Evolutionary conservation across 2,329 filamentous ascomycete genomes (phyloP), one percentile per base, ranked within the genome.

Genomic region (Graphilbum fragrans): DNA sequence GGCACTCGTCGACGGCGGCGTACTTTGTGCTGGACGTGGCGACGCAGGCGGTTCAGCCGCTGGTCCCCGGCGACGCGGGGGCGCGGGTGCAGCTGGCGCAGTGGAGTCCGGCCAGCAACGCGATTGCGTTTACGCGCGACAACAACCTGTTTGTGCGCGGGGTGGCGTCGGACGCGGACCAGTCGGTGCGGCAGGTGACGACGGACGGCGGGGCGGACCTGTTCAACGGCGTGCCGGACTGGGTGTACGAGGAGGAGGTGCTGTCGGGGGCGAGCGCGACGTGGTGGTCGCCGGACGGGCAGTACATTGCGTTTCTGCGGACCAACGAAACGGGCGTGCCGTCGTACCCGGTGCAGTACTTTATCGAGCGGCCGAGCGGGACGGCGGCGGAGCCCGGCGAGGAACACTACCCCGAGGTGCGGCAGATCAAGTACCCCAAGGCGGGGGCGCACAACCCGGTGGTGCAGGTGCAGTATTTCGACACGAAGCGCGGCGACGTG

Each of bases 201-300:
- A 77, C 69, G 41, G 90, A 98, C 55, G 92, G 93, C 12, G 86
- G 90, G 0, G 68, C 78, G 1, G 79, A 96, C 51, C 77, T 92
- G 45, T 98, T 98, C 61, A 95, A 98, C 53, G 92, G 92, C 17
- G 77, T 95, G 18, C 92, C 92, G 1, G 93, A 98, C 58, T 98
- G 92, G 92, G 92, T 96, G 0, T 94, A 93, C 55, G 86, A 94
- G 57, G 70, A 74, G 49, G 86, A 94, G 58, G 86, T 94, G 3
- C 85, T 96, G 47, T 60, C 67, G 14, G 81, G 75, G 2, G 83
- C 85, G 51, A 86, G 76, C 46, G 90, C 85, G 5, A 93, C 88
- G 1, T 98, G 93, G 92, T 98, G 88, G 88, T 90, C 86, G 27
- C 73, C 80, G 29, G 86, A 93, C 57, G 92, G 88, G 39, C 82